Evolutionary conservation across 1,284 basidiomycete species (phyloP).

Genomic region (Athelia sp.): DNA sequence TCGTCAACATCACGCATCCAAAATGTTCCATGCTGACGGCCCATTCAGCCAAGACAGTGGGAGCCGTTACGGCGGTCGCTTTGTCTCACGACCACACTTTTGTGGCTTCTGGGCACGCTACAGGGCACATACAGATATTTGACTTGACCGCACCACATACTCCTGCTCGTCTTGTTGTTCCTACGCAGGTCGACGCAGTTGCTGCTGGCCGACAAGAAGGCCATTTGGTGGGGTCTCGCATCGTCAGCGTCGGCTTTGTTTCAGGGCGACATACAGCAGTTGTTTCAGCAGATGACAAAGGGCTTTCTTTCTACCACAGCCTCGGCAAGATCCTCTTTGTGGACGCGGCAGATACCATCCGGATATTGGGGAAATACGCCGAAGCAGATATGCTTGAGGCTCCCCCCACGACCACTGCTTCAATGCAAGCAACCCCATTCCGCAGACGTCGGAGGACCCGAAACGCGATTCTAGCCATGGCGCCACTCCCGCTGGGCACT

Average conservation of each 20-base stretch:
- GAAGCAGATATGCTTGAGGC: slow-evolving; percentile 33
- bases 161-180: slow-evolving; percentile 67
- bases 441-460: slow-evolving; percentile 40
- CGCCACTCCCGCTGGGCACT: slow-evolving; percentile 81
- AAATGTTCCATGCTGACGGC: slow-evolving; percentile 5
- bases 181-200: slow-evolving; percentile 64
- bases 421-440: slow-evolving; percentile 13
- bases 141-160: slow-evolving; percentile 70
- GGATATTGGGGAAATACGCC: slow-evolving; percentile 91
- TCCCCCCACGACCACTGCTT: slow-evolving; percentile 8
- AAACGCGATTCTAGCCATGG: slow-evolving; percentile 72
- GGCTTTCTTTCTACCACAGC: slow-evolving; percentile 93
- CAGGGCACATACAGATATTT: slow-evolving; percentile 85
- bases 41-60: slow-evolving; percentile 51
- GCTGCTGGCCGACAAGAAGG: slow-evolving; percentile 88
- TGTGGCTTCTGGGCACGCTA: slow-evolving; percentile 84
- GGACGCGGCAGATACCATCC: slow-evolving; percentile 90
- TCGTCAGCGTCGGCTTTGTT: slow-evolving; percentile 87
- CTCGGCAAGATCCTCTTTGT: slow-evolving; percentile 94
- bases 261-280: slow-evolving; percentile 92
- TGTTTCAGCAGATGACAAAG: slow-evolving; percentile 87
- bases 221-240: slow-evolving; percentile 82
- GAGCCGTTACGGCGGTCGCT: slow-evolving; percentile 86
- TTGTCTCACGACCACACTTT: slow-evolving; percentile 94
- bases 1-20: slow-evolving; percentile 19